Base-by-base conservation (phyloP, 768 basidiomycete species). In the Suillus cothurnatus region DNA sequence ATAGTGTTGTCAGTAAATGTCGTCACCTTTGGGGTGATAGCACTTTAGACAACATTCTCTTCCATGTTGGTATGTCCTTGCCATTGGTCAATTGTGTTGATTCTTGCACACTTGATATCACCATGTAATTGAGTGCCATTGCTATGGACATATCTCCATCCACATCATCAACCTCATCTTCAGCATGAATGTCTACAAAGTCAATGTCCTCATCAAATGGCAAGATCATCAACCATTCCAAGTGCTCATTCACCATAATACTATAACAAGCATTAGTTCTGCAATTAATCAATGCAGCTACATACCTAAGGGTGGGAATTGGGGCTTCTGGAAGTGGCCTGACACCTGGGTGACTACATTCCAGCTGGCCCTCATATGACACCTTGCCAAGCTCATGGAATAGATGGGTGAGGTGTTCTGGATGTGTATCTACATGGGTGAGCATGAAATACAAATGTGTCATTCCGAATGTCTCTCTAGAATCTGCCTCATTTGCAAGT, bases 81-180 rank as follows among this genome's bases (percentile, higher is more conserved):
- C 4, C 15, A 6, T 39, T 5, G 1, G 6, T 4, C 0, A 15
- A 1, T 4, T 39, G 14, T 5, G 9, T 1, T 15, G 15, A 39
- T 5, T 39, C 38, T 14, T 39, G 15, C 4, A 9, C 2, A 4
- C 38, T 6, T 2, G 38, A 39, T 6, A 39, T 39, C 12, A 14
- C 2, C 38, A 39, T 39, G 1, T 15, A 14, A 15, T 39, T 15
- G 4, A 39, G 38, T 6, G 15, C 38, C 15, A 39, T 15, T 39
- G 38, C 4, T 14, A 39, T 39, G 0, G 38, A 39, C 5, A 6
- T 5, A 15, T 15, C 38, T 39, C 38, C 38, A 15, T 15, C 38
- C 0, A 3, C 14, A 15, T 39, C 38, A 5, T 39, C 38, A 12
- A 6, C 2, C 4, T 15, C 41, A 6, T 7, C 41, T 6, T 41